Conservation (phyloP, 495 filamentous ascomycete species). For the Penicillium malachiteum region DNA sequence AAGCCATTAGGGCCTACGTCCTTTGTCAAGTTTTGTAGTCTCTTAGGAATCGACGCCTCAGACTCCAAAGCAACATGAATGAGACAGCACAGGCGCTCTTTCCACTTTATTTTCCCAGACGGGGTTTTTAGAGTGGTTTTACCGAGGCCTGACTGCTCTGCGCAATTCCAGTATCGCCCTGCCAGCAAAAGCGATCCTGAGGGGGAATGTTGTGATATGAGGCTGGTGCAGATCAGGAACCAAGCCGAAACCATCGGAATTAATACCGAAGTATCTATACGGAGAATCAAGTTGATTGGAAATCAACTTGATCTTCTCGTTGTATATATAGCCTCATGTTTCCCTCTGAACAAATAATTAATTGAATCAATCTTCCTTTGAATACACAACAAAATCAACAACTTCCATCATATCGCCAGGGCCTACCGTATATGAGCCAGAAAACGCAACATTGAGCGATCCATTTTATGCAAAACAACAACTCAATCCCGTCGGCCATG, state of each 20-base stretch:
- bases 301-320: conserved; percentile 1
- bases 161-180: conserved; percentile 16
- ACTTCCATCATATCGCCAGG: no score
- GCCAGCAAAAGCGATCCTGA: conserved; percentile 20
- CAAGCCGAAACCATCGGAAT: conserved; percentile 1
- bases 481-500: no score
- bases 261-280: conserved; percentile 1
- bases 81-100: conserved; percentile 15
- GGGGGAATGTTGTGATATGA: conserved; percentile 8
- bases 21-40: conserved; percentile 11
- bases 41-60: conserved; percentile 6
- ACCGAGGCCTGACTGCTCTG: conserved; percentile 14
- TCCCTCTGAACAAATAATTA: neutral
- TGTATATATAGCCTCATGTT: conserved; percentile 1
- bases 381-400: no score
- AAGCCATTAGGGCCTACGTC: conserved; percentile 13
- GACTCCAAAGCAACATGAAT: conserved; percentile 1
- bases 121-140: conserved; percentile 17
- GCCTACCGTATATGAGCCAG: no score
- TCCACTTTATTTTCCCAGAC: conserved; percentile 13
- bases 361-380: neutral
- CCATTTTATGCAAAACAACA: no score
- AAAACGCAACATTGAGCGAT: no score
- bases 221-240: conserved; percentile 1
- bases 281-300: conserved; percentile 1